Base-by-base conservation (phyloP, 345 rosid species). In the Acer yangbiense region DNA sequence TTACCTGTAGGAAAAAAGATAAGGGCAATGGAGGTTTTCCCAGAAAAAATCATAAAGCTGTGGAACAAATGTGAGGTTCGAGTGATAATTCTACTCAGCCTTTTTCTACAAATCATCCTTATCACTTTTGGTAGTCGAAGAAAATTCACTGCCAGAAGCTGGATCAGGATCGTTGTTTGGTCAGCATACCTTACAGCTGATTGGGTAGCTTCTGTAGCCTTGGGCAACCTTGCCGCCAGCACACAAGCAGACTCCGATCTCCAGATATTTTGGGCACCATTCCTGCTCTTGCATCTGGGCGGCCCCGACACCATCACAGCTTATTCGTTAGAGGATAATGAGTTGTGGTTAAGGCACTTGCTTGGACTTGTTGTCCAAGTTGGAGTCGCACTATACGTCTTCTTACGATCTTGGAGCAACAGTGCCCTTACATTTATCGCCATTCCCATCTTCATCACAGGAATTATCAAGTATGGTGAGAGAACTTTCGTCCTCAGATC, bases 271-370 rank as follows among this genome's bases (percentile, higher is more conserved):
- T 86, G 89, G 89, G 69, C 84, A 6, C 82, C 87, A 8, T 82
- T 86, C 67, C 76, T 86, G 18, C 80, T 86, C 46, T 60, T 84
- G 55, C 89, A 86, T 77, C 73, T 86, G 3, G 89, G 89, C 44
- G 87, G 87, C 60, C 83, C 86, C 2, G 87, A 84, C 62, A 78
- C 86, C 69, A 85, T 87, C 60, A 83, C 87, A 6, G 84, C 89
- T 0, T 79, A 73, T 29, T 73, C 89, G 0, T 60, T 84, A 6
- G 84, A 84, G 10, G 87, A 86, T 75, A 84, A 82, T 43, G 82
- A 83, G 27, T 60, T 86, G 41, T 86, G 87, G 89, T 11, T 13
- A 10, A 78, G 90, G 44, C 87, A 83, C 9, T 70, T 73, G 11
- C 83, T 85, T 41, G 65, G 25, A 1, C 66, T 88, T 7, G 25